Conservation (phyloP, 805 yeast species). For the Starmerella bombi region DNA sequence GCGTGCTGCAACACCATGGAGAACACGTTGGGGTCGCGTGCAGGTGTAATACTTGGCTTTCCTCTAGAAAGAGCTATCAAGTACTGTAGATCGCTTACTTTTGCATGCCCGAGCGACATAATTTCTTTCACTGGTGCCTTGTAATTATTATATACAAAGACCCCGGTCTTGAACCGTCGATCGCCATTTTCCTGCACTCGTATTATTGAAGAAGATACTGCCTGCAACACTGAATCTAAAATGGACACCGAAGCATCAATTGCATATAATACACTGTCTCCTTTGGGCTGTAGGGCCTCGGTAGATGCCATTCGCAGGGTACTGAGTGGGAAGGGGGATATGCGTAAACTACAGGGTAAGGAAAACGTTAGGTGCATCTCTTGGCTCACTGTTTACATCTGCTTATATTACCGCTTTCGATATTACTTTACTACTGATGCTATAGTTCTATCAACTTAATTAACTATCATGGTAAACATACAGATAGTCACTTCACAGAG, state of each 20-base stretch:
- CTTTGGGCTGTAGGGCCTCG: constrained; percentile 3
- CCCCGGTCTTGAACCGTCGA: constrained; percentile 3
- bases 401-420: too few species aligned
- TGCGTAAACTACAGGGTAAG: too few species aligned
- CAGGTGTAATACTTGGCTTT: not conserved
- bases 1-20: not conserved
- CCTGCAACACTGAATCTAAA: not conserved
- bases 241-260: constrained; percentile 1
- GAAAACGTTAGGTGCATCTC: too few species aligned
- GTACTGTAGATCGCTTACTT: not conserved
- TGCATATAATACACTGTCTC: constrained; percentile 5
- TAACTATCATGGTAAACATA: too few species aligned
- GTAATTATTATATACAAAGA: not conserved
- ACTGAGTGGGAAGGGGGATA: too few species aligned
- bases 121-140: not conserved
- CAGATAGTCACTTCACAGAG: too few species aligned
- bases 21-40: not conserved
- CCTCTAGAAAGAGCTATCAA: not conserved
- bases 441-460: too few species aligned
- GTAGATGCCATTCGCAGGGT: constrained; percentile 1
- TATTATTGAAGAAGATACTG: constrained; percentile 1
- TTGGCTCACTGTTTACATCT: too few species aligned
- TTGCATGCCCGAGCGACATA: not conserved
- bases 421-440: too few species aligned
- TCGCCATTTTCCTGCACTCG: not conserved